Percentiles rank a stretch among this genome's conserved stretches.
Conservation (phyloP, 352 stramenopile species). For the Nothophytophthora sp. region DNA sequence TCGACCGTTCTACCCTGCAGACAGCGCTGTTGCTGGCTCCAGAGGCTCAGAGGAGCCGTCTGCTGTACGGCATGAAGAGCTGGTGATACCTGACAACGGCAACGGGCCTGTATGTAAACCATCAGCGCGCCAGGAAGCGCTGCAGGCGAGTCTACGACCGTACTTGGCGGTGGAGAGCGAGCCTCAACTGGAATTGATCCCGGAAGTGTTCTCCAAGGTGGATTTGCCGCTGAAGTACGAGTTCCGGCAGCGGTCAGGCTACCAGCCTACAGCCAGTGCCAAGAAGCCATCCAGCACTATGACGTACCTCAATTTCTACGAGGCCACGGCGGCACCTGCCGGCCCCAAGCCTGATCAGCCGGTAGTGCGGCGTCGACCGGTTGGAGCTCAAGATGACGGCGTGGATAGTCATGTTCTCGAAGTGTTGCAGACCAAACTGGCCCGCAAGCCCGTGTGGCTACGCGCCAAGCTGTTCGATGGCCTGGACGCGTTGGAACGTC, state of each 20-base stretch:
- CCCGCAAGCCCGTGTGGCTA: conserved; percentile 73
- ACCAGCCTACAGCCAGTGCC: conserved; percentile 53
- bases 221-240: conserved; percentile 85
- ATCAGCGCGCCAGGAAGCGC: conserved; percentile 36
- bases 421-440: conserved; percentile 58
- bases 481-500: conserved; percentile 59
- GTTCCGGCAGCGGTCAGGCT: conserved; percentile 75
- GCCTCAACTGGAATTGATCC: conserved; percentile 69
- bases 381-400: conserved; percentile 55
- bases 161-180: conserved; percentile 56
- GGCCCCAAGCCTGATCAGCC: conserved; percentile 52
- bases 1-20: conserved; percentile 55
- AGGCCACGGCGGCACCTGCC: conserved; percentile 50
- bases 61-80: too few relatives aligned
- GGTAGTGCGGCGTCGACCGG: conserved; percentile 43
- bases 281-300: conserved; percentile 78
- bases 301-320: conserved; percentile 82
- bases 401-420: conserved; percentile 65
- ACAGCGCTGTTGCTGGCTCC: too few relatives aligned
- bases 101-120: conserved; percentile 44
- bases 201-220: conserved; percentile 85
- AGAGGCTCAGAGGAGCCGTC: too few relatives aligned
- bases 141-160: conserved; percentile 58
- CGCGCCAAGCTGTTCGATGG: conserved; percentile 70
- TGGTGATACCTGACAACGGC: too few relatives aligned